phyloP scores from a whole-genome alignment of 164 flowering plant genomes.

The Buxus sempervirens region DNA sequence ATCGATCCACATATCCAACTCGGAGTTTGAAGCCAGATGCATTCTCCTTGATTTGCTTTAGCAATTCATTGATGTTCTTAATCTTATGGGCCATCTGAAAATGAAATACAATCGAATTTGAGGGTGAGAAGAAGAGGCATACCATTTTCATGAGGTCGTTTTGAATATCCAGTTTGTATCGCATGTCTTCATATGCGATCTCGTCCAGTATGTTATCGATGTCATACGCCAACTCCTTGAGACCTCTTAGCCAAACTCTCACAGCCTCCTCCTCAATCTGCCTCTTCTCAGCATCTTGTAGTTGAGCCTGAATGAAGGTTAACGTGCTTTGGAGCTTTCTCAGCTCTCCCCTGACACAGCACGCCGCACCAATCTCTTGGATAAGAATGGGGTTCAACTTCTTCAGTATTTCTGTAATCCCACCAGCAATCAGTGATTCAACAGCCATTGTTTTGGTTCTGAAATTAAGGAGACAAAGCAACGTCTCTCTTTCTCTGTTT shows the following conservation, averaged over 20 bases:
- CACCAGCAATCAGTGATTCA: too few species aligned
- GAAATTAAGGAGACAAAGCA: too few species aligned
- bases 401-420: too few species aligned
- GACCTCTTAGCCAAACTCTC: background rate
- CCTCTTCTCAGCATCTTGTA: background rate
- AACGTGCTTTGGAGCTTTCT: background rate
- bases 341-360: background rate
- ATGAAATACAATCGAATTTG: background rate
- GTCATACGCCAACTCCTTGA: too few species aligned
- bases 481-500: too few species aligned
- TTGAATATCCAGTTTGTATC: background rate
- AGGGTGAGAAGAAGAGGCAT: background rate
- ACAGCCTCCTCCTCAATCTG: background rate
- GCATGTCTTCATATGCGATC: background rate
- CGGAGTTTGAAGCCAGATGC: background rate
- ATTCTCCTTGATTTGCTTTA: background rate
- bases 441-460: too few species aligned
- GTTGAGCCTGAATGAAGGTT: background rate
- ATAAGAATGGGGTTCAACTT: too few species aligned
- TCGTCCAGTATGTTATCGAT: too few species aligned
- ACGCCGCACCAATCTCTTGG: too few species aligned
- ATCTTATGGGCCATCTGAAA: conserved; percentile 6
- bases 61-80: background rate
- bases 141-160: background rate
- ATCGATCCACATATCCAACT: too few species aligned